A percentile compares a stretch with the other conserved stretches of the same genome.
Conservation (phyloP, 495 filamentous ascomycete genomes). For the Chlorociboria aeruginascens region DNA sequence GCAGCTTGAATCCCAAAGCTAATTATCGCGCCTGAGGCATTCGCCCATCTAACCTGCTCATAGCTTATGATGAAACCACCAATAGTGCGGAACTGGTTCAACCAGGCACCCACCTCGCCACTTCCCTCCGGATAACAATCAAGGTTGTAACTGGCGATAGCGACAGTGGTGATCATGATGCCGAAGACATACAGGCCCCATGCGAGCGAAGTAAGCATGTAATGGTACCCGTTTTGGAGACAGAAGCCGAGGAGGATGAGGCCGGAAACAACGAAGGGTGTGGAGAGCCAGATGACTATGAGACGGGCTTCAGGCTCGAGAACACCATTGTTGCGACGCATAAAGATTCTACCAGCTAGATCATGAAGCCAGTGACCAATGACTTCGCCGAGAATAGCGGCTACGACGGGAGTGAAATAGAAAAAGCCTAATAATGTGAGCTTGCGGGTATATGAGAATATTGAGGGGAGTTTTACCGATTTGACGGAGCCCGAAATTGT, state of each 20-base stretch:
- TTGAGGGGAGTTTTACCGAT: slow-evolving; percentile 7
- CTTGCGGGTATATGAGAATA: background rate
- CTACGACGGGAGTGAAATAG: slow-evolving; percentile 26
- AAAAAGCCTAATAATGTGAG: slow-evolving; percentile 16
- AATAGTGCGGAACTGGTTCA: slow-evolving; percentile 14
- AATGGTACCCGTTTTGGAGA: slow-evolving; percentile 19
- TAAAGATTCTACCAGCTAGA: slow-evolving; percentile 14
- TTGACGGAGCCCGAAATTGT: slow-evolving; percentile 18
- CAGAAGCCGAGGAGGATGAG: slow-evolving; percentile 22
- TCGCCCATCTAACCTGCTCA: slow-evolving; percentile 20
- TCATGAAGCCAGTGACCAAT: slow-evolving; percentile 30
- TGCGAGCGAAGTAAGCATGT: slow-evolving; percentile 21
- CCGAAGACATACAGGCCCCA: slow-evolving; percentile 21
- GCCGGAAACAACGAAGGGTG: slow-evolving; percentile 17
- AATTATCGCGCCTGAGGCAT: slow-evolving; percentile 8
- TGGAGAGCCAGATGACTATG: slow-evolving; percentile 18
- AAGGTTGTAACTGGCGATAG: slow-evolving; percentile 20
- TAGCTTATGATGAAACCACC: slow-evolving; percentile 22
- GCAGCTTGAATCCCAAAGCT: slow-evolving; percentile 17
- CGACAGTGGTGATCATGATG: slow-evolving; percentile 20
- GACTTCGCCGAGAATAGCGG: slow-evolving; percentile 21
- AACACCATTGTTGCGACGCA: slow-evolving; percentile 12
- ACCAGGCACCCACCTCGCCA: slow-evolving; percentile 21
- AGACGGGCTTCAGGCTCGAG: slow-evolving; percentile 25
- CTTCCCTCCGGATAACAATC: slow-evolving; percentile 22